These are phyloP conservation scores for Eucalyptus cloeziana DNA, from an alignment of 345 rosid species.

Conservation along the genomic window DNA sequence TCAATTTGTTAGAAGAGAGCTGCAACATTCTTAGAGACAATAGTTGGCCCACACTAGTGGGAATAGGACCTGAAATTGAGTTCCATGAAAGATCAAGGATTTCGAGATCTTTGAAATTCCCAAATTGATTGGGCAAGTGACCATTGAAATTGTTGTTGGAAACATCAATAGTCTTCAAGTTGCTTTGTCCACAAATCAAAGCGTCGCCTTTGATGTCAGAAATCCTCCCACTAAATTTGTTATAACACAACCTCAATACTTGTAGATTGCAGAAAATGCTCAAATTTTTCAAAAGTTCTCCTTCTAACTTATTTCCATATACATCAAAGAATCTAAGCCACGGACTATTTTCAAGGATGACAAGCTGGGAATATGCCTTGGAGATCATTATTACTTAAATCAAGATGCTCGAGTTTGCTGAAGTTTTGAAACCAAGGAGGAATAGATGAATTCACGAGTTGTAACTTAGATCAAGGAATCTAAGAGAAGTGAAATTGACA, in stretches of 20 bases:
- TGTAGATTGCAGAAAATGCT: not conserved
- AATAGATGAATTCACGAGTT: not conserved
- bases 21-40: rapidly evolving
- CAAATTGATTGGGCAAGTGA: not conserved
- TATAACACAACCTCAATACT: rapidly evolving
- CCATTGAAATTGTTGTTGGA: not conserved
- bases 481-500: not conserved
- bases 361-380: not conserved
- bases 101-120: not conserved
- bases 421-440: not conserved
- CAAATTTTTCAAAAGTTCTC: not conserved
- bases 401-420: not conserved
- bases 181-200: not conserved
- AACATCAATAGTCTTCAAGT: not conserved
- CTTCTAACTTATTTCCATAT: not conserved
- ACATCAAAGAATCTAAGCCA: not conserved
- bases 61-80: not conserved
- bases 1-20: not conserved
- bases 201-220: not conserved
- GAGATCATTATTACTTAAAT: not conserved
- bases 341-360: not conserved
- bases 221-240: not conserved
- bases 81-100: not conserved
- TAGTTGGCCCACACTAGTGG: not conserved
- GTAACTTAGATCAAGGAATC: not conserved